Evolutionary conservation across 2,329 filamentous ascomycete genomes (phyloP), one percentile per base, ranked within the genome.

Genomic region (Cladorrhinum sp.): DNA sequence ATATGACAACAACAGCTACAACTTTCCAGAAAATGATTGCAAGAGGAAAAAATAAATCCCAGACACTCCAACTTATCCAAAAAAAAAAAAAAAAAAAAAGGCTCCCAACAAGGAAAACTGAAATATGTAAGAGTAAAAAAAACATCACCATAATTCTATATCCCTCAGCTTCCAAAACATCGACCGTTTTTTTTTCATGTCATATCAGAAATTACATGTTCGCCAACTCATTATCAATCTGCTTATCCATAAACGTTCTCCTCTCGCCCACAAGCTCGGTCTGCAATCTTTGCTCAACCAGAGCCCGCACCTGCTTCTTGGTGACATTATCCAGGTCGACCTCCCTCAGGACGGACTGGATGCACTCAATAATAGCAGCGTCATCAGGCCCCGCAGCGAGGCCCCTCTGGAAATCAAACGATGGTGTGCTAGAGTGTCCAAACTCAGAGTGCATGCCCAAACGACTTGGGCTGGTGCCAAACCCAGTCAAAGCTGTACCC

Each of bases 321-420:
- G 95, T 99, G 52, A 98, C 91, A n/a, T 85, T 93, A 73, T 99
- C 95, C 48, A 99, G 81, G 74, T 99, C 93, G 0, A 97, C 92
- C 70, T 97, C 93, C 16, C 82, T 78, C 64, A 99, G 80, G 68
- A 95, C 95, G 55, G 83, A 80, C 70, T 92, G 89, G 64, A 98
- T 93, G 1, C 91, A 90, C 63, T 96, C 90, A 18, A 91, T 82
- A 65, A 99, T 97, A 62, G 86, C 83, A 50, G 79, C 80, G 69
- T 98, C 93, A 66, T 89, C 91, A 0, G 92, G 90, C 0, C 91
- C 92, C 23, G 78, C 79, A 13, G 63, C 73, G 67, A 59, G 74
- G 50, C 79, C 79, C 20, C 81, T 77, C 67, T 85, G 82, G 74
- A 86, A 88, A 73, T 87, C 84, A 64, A 88, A 86, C 24, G 81